Conservation (phyloP, 2,329 filamentous ascomycete genomes). For the Periglandula ipomoeae region DNA sequence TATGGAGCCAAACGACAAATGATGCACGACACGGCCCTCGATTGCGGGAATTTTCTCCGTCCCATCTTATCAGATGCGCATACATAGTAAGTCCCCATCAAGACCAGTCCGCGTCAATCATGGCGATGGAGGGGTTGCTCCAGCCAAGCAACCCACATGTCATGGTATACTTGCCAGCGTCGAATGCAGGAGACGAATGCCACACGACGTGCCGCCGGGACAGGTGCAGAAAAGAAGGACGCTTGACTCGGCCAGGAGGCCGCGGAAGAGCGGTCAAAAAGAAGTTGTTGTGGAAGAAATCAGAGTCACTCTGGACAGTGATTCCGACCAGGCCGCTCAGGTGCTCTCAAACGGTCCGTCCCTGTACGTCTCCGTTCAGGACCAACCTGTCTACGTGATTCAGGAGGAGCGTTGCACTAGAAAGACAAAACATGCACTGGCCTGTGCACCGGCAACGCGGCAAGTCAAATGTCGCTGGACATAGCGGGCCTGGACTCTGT, state of each 20-base stretch:
- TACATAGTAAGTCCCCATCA: neutral
- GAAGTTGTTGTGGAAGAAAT: neutral
- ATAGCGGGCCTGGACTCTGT: neutral
- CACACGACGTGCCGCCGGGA: neutral
- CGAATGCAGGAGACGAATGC: too few species aligned
- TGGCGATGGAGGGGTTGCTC: too few species aligned
- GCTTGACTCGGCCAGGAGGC: too few species aligned
- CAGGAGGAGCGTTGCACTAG: neutral
- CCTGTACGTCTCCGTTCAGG: neutral
- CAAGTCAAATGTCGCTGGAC: neutral
- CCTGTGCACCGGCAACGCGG: slow-evolving; percentile 2
- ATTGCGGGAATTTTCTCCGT: neutral
- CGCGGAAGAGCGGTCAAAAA: too few species aligned
- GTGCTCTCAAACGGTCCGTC: neutral
- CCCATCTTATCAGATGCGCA: slow-evolving; percentile 2
- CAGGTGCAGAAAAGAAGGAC: neutral
- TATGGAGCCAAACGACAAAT: too few species aligned
- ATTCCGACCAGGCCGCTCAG: slow-evolving; percentile 4
- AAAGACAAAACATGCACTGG: neutral
- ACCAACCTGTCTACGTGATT: too few species aligned
- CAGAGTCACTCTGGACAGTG: neutral
- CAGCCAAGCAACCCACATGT: too few species aligned
- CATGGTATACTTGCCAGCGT: too few species aligned
- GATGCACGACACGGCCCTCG: neutral
- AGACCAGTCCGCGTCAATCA: too few species aligned